Evolutionary conservation across 768 basidiomycete genomes (phyloP), one percentile per base, ranked within the genome.

Genomic region (Pulveroboletus ravenelii): DNA sequence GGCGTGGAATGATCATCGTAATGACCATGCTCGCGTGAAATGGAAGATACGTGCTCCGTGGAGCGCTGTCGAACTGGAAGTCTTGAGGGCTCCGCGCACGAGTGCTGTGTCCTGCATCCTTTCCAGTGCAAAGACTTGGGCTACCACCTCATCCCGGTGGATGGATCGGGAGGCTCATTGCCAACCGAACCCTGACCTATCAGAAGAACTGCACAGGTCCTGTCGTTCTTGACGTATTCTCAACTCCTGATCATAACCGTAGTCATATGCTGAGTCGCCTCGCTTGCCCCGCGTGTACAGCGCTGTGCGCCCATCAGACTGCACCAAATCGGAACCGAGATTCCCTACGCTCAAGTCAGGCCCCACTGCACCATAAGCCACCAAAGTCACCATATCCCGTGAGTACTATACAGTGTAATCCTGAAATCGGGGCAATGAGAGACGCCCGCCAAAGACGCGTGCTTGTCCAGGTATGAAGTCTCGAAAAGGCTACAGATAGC

Each of bases 321-420:
- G 6, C 5, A 31, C 25, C 48, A 46, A 27, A 45, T 38, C 39
- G 10, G 14, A 32, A 25, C 25, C 29, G 23, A 29, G 44, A 36
- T 27, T n/a, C 5, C 36, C 31, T 23, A 14, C 29, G 12, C 25
- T 18, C 18, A 42, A 36, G 34, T 34, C 14, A n/a, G n/a, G 18
- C 12, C 38, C 45, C n/a, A n/a, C n/a, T n/a, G n/a, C 46, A n/a
- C 37, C 10, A 20, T 13, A 38, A 56, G 18, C 45, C 47, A 35
- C 23, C 10, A 45, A 47, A 31, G 30, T 46, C 30, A 35, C 48
- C 58, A 53, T 54, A 51, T 49, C 46, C 46, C 43, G 37, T 63
- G 55, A 49, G 44, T 67, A 67, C 53, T 69, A 39, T 67, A 69
- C 63, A 69, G 51, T 56, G 55, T 44, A 27, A n/a, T 39, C 44